Conservation (phyloP, 1,284 basidiomycete species). For the Ustilago lituana region DNA sequence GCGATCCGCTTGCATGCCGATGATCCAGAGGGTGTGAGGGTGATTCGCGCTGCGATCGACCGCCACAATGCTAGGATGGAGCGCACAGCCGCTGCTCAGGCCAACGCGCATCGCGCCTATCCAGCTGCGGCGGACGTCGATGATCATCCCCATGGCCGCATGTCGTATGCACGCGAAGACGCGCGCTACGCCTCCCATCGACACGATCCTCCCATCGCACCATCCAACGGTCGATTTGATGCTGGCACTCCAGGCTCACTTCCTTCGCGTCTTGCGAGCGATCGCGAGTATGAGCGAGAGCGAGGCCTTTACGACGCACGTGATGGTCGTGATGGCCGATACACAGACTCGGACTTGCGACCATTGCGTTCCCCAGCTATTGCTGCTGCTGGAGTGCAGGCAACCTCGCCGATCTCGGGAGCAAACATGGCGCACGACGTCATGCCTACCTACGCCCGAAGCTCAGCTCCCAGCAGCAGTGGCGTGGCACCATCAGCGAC, state of each 20-base stretch:
- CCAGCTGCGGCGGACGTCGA: conserved; percentile 9
- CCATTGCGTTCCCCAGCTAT: conserved; percentile 20
- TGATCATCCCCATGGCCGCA: conserved; percentile 6
- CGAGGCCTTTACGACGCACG: conserved; percentile 13
- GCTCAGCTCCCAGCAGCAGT: conserved; percentile 7
- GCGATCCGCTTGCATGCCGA: conserved; percentile 50
- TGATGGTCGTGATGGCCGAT: conserved; percentile 17
- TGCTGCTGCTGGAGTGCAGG: conserved; percentile 5
- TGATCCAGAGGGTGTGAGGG: conserved; percentile 56
- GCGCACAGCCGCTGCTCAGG: conserved; percentile 5
- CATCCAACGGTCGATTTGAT: conserved; percentile 24
- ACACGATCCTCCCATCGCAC: conserved; percentile 22
- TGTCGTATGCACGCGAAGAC: conserved; percentile 15
- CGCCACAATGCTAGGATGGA: conserved; percentile 26
- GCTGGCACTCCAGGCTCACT: conserved; percentile 20
- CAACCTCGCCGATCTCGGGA: conserved; percentile 19
- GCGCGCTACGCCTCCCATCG: conserved; percentile 18
- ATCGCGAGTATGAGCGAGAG: conserved; percentile 31
- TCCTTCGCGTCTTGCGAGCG: conserved; percentile 16
- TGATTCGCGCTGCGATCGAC: conserved; percentile 45
- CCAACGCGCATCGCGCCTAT: conserved; percentile 5
- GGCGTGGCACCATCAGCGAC: conserved; percentile 4
- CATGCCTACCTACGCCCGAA: conserved; percentile 25
- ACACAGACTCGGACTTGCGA: conserved; percentile 15
- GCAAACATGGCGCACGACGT: conserved; percentile 20